Percentiles rank a stretch among this genome's conserved stretches.
These are phyloP conservation scores for Russula emetica DNA, from an alignment of 768 basidiomycete species.

Conservation along the genomic window DNA sequence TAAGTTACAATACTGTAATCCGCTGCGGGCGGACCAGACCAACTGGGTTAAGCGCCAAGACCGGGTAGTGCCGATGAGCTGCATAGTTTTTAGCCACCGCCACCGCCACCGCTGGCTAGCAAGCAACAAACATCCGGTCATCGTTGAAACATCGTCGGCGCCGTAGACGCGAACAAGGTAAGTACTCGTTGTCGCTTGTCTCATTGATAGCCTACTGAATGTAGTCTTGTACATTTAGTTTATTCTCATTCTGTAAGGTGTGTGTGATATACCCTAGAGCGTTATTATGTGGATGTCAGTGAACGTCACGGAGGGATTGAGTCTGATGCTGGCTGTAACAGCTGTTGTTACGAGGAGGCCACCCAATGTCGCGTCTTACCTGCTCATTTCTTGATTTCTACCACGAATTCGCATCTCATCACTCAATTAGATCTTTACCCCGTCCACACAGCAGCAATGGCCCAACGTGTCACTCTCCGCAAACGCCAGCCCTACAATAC, in stretches of 20 bases:
- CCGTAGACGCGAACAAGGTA: constrained; percentile 18
- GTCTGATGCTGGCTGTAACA: too few species aligned
- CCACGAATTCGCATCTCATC: background rate
- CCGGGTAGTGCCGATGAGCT: constrained; percentile 18
- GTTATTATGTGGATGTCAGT: too few species aligned
- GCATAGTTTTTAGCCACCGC: constrained; percentile 23
- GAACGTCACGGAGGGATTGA: too few species aligned
- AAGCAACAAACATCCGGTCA: background rate
- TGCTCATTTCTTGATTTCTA: too few species aligned
- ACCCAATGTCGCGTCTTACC: too few species aligned
- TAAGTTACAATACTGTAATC: too few species aligned
- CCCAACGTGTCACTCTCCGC: constrained; percentile 99
- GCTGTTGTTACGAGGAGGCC: too few species aligned
- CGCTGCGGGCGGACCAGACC: too few species aligned
- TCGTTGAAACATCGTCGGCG: constrained; percentile 1
- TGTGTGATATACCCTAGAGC: background rate
- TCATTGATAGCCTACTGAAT: background rate
- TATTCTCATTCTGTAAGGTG: constrained; percentile 8
- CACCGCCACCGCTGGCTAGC: background rate
- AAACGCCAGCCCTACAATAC: constrained; percentile 99
- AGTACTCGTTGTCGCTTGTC: background rate
- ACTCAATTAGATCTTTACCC: background rate
- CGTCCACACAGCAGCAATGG: constrained; percentile 52
- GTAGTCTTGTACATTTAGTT: background rate
- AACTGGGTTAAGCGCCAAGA: too few species aligned